Percentiles rank a stretch among this genome's conserved stretches.
phyloP scores from a whole-genome alignment of 352 stramenopile species.

The Elongisporangium undulatum region DNA sequence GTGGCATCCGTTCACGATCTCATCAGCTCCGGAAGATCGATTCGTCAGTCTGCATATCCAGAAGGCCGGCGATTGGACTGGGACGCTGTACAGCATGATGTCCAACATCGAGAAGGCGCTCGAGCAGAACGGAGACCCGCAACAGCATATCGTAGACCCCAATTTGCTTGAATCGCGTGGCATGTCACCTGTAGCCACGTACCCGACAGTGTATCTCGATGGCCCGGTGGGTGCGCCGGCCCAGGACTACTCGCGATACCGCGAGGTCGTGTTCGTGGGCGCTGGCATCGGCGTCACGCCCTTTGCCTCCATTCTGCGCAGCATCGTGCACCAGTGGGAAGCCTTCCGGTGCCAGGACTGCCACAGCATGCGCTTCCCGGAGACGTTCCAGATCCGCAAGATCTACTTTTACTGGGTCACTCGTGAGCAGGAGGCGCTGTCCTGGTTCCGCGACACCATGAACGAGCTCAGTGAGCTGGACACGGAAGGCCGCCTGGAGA shows the following conservation, averaged over 20 bases:
- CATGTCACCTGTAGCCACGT: constrained; percentile 22
- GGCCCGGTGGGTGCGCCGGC: constrained; percentile 52
- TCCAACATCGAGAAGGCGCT: constrained; percentile 25
- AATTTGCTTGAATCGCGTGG: constrained; percentile 22
- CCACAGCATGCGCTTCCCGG: constrained; percentile 49
- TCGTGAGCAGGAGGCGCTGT: constrained; percentile 62
- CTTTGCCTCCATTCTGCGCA: constrained; percentile 65
- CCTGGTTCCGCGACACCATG: constrained; percentile 82
- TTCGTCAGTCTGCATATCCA: constrained; percentile 69
- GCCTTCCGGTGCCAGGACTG: constrained; percentile 49
- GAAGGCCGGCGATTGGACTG: constrained; percentile 66
- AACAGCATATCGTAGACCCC: background rate
- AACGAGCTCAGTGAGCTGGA: constrained; percentile 75
- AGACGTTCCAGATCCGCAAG: constrained; percentile 65
- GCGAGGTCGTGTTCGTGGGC: constrained; percentile 60
- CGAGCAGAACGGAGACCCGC: constrained; percentile 2
- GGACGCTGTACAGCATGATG: constrained; percentile 40
- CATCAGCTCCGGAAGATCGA: constrained; percentile 69
- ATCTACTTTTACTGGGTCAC: constrained; percentile 88
- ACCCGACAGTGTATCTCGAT: constrained; percentile 51
- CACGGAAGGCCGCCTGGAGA: constrained; percentile 66
- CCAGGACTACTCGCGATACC: constrained; percentile 59
- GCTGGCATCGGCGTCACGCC: constrained; percentile 70
- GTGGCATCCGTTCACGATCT: constrained; percentile 90
- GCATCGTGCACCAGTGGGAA: constrained; percentile 66